Conservation (phyloP, 305 asterid genomes). For the Andrographis paniculata region DNA sequence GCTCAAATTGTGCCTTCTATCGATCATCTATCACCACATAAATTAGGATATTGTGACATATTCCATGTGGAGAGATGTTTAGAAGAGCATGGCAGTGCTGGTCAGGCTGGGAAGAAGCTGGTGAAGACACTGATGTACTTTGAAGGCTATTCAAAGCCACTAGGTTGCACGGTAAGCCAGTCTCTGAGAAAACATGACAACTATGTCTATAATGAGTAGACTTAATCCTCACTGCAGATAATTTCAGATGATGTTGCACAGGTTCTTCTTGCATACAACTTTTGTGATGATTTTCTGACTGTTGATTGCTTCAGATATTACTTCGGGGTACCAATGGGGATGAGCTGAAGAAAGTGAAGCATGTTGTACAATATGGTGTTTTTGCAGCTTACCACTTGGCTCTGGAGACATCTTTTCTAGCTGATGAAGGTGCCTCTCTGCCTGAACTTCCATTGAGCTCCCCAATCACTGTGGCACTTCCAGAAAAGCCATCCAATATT, state of each 20-base stretch:
- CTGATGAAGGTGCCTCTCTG: conserved; percentile 97
- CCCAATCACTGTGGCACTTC: conserved; percentile 71
- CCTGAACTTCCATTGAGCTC: conserved; percentile 68
- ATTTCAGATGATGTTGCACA: not conserved
- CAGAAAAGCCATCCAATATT: conserved; percentile 53
- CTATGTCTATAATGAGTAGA: not conserved
- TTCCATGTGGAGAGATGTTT: conserved; percentile 66
- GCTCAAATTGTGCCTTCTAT: conserved; percentile 87
- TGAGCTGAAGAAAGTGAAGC: conserved; percentile 94
- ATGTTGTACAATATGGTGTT: conserved; percentile 86
- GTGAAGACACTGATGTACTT: conserved; percentile 91
- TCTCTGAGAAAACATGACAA: not conserved
- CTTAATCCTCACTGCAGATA: too few species aligned
- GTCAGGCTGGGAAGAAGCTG: conserved; percentile 62
- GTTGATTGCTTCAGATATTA: conserved; percentile 54
- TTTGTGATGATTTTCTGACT: not conserved
- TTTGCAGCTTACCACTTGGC: conserved; percentile 95
- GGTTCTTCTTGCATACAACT: conserved; percentile 11
- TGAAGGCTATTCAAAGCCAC: conserved; percentile 96
- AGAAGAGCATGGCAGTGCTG: conserved; percentile 77
- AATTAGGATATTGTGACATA: conserved; percentile 73
- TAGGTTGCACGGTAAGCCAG: conserved; percentile 87
- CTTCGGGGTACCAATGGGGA: conserved; percentile 88
- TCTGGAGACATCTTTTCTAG: conserved; percentile 92
- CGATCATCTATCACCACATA: conserved; percentile 74